Evolutionary conservation across 73 alveolate species (phyloP).

Genomic region (Tetrahymena borealis): DNA sequence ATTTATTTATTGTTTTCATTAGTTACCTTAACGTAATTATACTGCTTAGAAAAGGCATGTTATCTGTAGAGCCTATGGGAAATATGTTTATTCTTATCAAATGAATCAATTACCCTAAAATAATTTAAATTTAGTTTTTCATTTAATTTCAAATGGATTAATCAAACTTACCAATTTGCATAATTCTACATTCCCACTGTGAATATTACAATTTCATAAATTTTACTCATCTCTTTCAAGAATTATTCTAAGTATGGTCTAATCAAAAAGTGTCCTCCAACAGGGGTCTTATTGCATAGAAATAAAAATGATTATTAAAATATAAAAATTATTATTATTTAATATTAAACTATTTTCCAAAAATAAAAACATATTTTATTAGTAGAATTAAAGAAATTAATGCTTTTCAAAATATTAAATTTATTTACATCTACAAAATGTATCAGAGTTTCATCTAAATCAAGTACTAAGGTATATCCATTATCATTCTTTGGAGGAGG

Average conservation of each 20-base stretch:
- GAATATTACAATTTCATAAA: conserved; percentile 92
- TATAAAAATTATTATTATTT: neutral
- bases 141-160: too few species aligned
- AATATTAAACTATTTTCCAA: neutral
- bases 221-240: conserved; percentile 82
- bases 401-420: neutral
- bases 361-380: neutral
- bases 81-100: conserved; percentile 69
- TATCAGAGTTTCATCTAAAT: conserved; percentile 95
- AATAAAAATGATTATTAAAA: neutral
- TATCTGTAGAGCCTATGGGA: conserved; percentile 81
- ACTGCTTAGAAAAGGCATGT: conserved; percentile 62
- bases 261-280: conserved; percentile 80
- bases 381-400: neutral
- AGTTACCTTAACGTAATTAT: neutral
- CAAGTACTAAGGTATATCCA: conserved; percentile 81
- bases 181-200: conserved; percentile 96
- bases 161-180: conserved; percentile 64
- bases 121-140: neutral
- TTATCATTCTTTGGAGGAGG: conserved; percentile 16
- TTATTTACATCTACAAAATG: conserved; percentile 86
- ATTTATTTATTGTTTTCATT: too few species aligned
- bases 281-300: neutral
- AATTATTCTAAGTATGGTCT: conserved; percentile 87
- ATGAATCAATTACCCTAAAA: conserved; percentile 67